Percentiles rank a stretch among this genome's conserved stretches.
Evolutionary conservation across 2,329 filamentous ascomycete genomes (phyloP).

Genomic region (Hymenoscyphus fraxineus): DNA sequence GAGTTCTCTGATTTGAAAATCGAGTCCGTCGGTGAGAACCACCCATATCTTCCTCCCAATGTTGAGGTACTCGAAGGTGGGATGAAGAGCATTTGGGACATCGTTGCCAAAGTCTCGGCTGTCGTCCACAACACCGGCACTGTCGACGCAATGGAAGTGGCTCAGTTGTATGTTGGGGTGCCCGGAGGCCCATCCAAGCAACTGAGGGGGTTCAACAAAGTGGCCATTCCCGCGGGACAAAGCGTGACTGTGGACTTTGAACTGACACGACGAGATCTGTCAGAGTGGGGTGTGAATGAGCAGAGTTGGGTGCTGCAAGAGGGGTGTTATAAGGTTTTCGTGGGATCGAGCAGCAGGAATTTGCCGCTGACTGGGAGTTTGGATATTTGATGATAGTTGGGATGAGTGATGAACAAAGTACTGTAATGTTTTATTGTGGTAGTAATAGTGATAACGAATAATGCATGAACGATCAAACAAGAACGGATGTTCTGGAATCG

Average conservation of each 20-base stretch:
- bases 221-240: constrained; percentile 45
- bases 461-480: not conserved
- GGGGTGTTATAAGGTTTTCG: constrained; percentile 23
- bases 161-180: constrained; percentile 33
- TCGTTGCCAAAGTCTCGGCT: constrained; percentile 46
- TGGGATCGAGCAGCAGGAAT: constrained; percentile 24
- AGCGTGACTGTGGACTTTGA: constrained; percentile 46
- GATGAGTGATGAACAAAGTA: not conserved
- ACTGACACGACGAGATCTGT: constrained; percentile 58
- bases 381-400: not conserved
- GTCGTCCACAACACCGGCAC: constrained; percentile 51
- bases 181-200: constrained; percentile 51
- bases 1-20: constrained; percentile 41
- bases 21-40: constrained; percentile 38
- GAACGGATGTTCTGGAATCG: not conserved
- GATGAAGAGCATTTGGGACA: constrained; percentile 52
- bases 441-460: not conserved
- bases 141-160: constrained; percentile 32
- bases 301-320: constrained; percentile 54
- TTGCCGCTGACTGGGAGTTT: constrained; percentile 16
- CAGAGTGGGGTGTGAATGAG: constrained; percentile 57
- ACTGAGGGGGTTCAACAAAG: constrained; percentile 61
- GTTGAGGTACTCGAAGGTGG: constrained; percentile 50
- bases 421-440: not conserved
- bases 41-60: constrained; percentile 36